Base-by-base conservation (phyloP, 257 asterid species). In the Solanum habrochaites region DNA sequence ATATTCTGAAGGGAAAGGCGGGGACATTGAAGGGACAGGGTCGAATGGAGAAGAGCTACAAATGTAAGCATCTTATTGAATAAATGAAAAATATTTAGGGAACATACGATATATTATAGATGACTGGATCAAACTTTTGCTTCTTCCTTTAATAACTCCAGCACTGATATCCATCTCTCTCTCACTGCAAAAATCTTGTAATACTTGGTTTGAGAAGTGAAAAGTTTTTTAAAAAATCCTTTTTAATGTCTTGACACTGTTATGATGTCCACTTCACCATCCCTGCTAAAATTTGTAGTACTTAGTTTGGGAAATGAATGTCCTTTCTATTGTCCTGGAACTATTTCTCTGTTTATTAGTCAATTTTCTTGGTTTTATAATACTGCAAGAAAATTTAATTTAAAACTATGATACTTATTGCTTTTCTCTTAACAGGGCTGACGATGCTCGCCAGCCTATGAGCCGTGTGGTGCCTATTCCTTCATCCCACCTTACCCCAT, bases 31-130 rank as follows among this genome's bases (percentile, higher is more conserved):
- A 90, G 96, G 96, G 90, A 94, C 94, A 72, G 96, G 95, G 31
- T 94, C 97, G 42, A 94, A 94, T 87, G 96, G 95, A 87, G 97
- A 94, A 90, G 97, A 94, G 85, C 86, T 93, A 64, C 92, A 94
- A 91, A 95, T 93, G 99, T 96, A 87, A 95, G 93, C 87, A 89
- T 82, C 70, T 89, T 86, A 56, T 25, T 80, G 32, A 56, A 9
- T 43, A 29, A 45, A 4, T 47, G 42, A 16, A 15, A 85, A 42
- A 18, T 42, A 67, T 43, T 43, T 31, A 42, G 23, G 21, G 42
- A 47, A 78, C 66, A 43, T 43, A 20, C 27, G 7, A 84, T n/a
- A 27, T 71, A 49, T 84, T 29, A 42, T 84, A 47, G 64, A 43
- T 43, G 83, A 43, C 64, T 45, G 64, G n/a, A 45, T 78, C 39